These are phyloP conservation scores for Babjeviella inositovora DNA, from an alignment of 805 yeast genomes.

Conservation along the genomic window DNA sequence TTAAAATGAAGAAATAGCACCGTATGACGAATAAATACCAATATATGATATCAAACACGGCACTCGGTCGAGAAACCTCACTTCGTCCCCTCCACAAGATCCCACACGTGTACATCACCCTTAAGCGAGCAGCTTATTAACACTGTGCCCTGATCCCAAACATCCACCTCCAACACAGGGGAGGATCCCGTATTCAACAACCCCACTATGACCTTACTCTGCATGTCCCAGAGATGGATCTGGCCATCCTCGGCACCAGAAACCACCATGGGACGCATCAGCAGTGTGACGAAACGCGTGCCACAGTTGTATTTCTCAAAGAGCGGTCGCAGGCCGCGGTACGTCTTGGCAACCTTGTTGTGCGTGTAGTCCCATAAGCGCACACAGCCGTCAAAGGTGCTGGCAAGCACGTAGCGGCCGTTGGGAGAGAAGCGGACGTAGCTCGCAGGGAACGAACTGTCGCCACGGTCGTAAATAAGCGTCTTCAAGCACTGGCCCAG, in stretches of 20 bases:
- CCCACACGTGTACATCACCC: too few species aligned
- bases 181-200: constrained; percentile 7
- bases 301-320: constrained; percentile 37
- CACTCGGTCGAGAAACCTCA: too few species aligned
- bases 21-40: too few species aligned
- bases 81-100: too few species aligned
- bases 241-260: constrained; percentile 48
- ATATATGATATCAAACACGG: too few species aligned
- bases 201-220: constrained; percentile 29
- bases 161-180: constrained; percentile 25
- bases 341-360: constrained; percentile 69
- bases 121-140: too few species aligned
- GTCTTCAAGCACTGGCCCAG: constrained; percentile 91
- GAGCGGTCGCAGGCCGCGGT: constrained; percentile 17
- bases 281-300: constrained; percentile 27
- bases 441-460: constrained; percentile 64
- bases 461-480: constrained; percentile 61
- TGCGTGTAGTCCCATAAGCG: constrained; percentile 80
- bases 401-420: constrained; percentile 61
- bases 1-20: too few species aligned
- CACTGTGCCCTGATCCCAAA: constrained; percentile 15
- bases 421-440: constrained; percentile 65
- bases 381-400: constrained; percentile 66
- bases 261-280: constrained; percentile 21
- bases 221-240: constrained; percentile 52